These are phyloP conservation scores for Arabidopsis hybrid DNA, from an alignment of 441 rosid genomes.

Conservation along the genomic window DNA sequence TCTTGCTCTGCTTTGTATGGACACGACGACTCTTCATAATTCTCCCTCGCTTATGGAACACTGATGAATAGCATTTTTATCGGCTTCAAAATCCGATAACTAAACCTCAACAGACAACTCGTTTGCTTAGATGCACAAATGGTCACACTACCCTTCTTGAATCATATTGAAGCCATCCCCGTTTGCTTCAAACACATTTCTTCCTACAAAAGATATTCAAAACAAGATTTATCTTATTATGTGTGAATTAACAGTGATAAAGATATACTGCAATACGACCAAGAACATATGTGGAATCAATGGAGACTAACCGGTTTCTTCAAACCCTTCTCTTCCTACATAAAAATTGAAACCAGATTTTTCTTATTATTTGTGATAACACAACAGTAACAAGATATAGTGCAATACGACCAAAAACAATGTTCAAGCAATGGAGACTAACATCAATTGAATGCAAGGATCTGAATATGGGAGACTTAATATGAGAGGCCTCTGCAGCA, in stretches of 20 bases:
- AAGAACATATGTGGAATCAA: conserved; percentile 4
- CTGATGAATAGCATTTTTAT: neutral
- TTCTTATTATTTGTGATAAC: conserved; percentile 4
- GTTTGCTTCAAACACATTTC: conserved; percentile 33
- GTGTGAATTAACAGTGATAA: conserved; percentile 1
- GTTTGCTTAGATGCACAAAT: neutral
- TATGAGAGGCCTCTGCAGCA: conserved; percentile 55
- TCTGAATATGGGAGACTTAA: conserved; percentile 51
- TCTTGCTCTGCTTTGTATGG: conserved; percentile 6
- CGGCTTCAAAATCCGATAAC: conserved; percentile 26
- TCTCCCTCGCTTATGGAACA: neutral
- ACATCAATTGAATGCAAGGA: conserved; percentile 61
- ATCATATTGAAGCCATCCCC: conserved; percentile 35
- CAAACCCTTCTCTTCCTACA: conserved; percentile 35
- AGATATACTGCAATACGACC: neutral
- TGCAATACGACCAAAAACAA: neutral
- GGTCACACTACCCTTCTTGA: neutral
- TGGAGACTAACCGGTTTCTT: conserved; percentile 48
- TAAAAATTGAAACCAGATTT: neutral
- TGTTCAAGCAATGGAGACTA: conserved; percentile 42
- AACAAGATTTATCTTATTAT: neutral
- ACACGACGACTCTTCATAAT: conserved; percentile 4
- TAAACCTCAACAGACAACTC: conserved; percentile 18
- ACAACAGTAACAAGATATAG: conserved; percentile 10
- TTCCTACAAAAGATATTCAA: neutral